Conservation (phyloP, 2,329 filamentous ascomycete genomes). For the Phialophora verrucosa region DNA sequence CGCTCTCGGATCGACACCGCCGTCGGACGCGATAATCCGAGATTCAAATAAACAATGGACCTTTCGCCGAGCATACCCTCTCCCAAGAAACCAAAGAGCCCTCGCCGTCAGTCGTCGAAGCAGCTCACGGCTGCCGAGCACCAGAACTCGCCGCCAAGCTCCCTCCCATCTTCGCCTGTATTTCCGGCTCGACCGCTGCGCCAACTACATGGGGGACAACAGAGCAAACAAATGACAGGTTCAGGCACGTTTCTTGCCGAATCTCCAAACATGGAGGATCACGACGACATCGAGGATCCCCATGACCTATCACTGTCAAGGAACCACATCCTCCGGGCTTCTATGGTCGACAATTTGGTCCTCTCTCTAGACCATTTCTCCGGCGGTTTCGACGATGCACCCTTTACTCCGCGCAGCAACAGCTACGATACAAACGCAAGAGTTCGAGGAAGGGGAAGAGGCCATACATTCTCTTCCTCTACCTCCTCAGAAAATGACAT, state of each 20-base stretch:
- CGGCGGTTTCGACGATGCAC: conserved; percentile 42
- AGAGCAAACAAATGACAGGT: conserved; percentile 23
- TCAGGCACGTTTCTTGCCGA: conserved; percentile 32
- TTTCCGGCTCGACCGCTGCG: conserved; percentile 11
- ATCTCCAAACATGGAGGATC: conserved; percentile 25
- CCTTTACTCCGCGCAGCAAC: conserved; percentile 30
- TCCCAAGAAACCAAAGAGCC: conserved; percentile 25
- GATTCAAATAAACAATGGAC: conserved; percentile 12
- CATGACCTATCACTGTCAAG: conserved; percentile 85
- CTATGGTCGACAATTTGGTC: conserved; percentile 94
- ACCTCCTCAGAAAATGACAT: conserved; percentile 62
- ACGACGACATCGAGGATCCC: conserved; percentile 61
- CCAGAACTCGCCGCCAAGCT: conserved; percentile 15
- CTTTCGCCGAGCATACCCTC: conserved; percentile 13
- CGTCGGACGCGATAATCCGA: background rate
- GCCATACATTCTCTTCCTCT: conserved; percentile 66
- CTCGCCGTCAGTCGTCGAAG: conserved; percentile 20
- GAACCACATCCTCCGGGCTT: conserved; percentile 79
- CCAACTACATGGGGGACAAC: conserved; percentile 11
- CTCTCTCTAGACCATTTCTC: conserved; percentile 87
- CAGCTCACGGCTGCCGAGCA: conserved; percentile 2
- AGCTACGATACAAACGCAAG: conserved; percentile 39
- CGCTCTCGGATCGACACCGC: conserved; percentile 1
- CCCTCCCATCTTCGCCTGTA: conserved; percentile 24
- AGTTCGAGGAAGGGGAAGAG: conserved; percentile 58